Evolutionary conservation across 176 grass and related monocot genomes (phyloP), one percentile per base, ranked within the genome.

Genomic region (Poa annua): DNA sequence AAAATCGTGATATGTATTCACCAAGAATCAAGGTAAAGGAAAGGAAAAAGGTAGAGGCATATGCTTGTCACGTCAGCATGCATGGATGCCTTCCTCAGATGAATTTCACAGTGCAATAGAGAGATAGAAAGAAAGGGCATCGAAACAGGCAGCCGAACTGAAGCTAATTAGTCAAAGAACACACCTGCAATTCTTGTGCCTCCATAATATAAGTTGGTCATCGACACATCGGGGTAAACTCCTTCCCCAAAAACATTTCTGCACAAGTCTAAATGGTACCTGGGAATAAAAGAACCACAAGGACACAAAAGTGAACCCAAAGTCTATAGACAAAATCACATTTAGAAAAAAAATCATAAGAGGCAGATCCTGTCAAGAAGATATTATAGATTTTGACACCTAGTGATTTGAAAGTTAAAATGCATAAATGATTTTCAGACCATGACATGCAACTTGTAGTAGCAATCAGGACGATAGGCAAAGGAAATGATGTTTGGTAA

Each of bases 201-300:
- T 44, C 96, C 96, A 66, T 98, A 95, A 64, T 95, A 98, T 65
- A 98, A 80, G 71, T 98, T 98, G 48, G 96, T 98, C 89, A 95
- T 93, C 70, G 92, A 94, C 62, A 98, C 92, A 52, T 91, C 86
- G 76, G 96, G 96, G 55, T 95, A 98, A 50, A 98, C 89, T 49
- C 91, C 92, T 88, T 98, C 88, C 53, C 96, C 91, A 75, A 98
- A 95, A 79, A 98, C 81, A 79, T 98, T 95, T 88, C 74, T 88
- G 86, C 96, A 98, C 77, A 98, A 82, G 74, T 98, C 89, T 83
- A 98, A 88, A 88, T 98, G 90, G 73, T 98, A 98, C 90, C 96
- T 98, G 74, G 9, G 77, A 85, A 83, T 15, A 86, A 66, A 86
- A 90, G 5, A 84, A 76, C 2, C 38, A 48, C 20, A 66, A 73